Base-by-base conservation (phyloP, 2,329 filamentous ascomycete genomes). In the Parastagonospora nodorum region DNA sequence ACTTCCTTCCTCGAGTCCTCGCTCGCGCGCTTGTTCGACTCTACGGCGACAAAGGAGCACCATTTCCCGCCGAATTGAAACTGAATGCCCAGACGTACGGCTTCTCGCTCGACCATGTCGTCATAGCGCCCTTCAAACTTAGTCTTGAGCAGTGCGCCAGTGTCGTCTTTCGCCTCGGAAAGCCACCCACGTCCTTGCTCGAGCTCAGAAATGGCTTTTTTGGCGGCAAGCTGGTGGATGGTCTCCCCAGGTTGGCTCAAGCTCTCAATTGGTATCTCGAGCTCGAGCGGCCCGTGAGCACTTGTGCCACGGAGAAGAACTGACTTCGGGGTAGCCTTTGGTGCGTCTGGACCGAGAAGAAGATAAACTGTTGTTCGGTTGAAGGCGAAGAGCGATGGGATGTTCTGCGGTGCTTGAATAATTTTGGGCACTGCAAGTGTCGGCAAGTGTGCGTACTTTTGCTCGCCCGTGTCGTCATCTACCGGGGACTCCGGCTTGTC, bases 21-120 rank as follows among this genome's bases (percentile, higher is more conserved):
- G 2, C 16, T 37, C 1, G 48, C 29, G 8, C 50, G 44, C n/a
- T 28, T 45, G 3, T 61, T 53, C 8, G 78, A 74, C 53, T 86
- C 78, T 1, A 88, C 78, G 2, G 88, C 88, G 2, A 91, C 84
- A 55, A 91, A 92, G 0, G 87, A 89, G 62, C 84, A 88, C 82
- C 84, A 89, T 64, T 86, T 88, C 1, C 86, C 83, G 2, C 80
- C 83, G 8, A 91, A 82, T 60, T 89, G 86, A 62, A 84, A 89
- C 49, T 80, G 77, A 10, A 86, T 78, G 0, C 88, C 88, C 0
- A 91, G 75, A 0, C 82, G 76, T 1, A 90, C 85, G 8, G 82
- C 86, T 64, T 91, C 88, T 1, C 81, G 79, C 66, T 88, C 81
- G 0, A 86, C 81, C 63, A 90, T 78, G 40, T 84, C 80, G 10